Base-by-base conservation (phyloP, 768 basidiomycete species). In the Rhodotorula sphaerocarpa region DNA sequence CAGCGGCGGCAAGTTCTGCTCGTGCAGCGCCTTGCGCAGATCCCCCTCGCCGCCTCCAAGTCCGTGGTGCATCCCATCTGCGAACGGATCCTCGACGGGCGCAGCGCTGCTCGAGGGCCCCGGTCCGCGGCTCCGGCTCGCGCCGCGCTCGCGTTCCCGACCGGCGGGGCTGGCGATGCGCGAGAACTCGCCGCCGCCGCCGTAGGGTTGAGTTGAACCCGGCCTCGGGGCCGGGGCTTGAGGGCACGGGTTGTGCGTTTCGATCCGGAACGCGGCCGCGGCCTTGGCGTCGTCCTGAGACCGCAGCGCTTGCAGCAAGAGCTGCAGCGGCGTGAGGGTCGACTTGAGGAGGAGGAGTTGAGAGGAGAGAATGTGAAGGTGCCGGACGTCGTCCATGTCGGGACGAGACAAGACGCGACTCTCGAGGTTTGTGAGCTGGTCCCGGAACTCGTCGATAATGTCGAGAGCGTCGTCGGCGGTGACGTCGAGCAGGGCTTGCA, bases 331-430 rank as follows among this genome's bases (percentile, higher is more conserved):
- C 42, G 83, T 84, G 20, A 87, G 78, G 5, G 86, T 86, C 25
- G 85, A 81, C 71, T 86, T 86, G 73, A 85, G 84, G 50, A 86
- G 75, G 59, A 83, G 83, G 7, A 88, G 78, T 69, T 88, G 86
- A 21, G 84, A 86, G 46, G 83, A 84, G 25, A 87, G 78, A 59
- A 88, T 85, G 70, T 87, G 86, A 46, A 88, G 85, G 86, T 63
- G 50, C 50, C 80, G 78, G 20, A 88, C 86, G 28, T 80, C 82
- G 59, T 78, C 76, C 78, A 86, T 82, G 54, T 80, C 78, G 1
- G 57, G 48, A 9, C 57, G n/a, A 3, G 46, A 12, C 5, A 50
- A 16, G 10, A 48, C 57, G 15, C 48, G 42, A 15, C 36, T 33
- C 48, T 62, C 61, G 25, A 62, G 54, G 23, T 20, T 39, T 20